Base-by-base conservation (phyloP, 805 yeast genomes). In the Candida ficus region DNA sequence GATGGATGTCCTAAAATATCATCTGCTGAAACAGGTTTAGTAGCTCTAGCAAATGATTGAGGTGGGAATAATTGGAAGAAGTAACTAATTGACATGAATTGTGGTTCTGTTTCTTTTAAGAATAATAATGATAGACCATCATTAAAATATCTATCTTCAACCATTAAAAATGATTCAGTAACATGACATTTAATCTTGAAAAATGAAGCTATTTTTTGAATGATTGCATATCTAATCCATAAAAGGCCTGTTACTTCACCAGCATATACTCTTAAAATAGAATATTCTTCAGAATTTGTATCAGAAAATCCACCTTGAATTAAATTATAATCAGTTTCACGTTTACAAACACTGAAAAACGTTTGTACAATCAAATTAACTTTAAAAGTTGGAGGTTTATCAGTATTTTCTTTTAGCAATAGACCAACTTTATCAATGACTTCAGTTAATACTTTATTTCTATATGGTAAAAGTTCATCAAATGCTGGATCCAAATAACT, bases 401-500 rank as follows among this genome's bases (percentile, higher is more conserved):
- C 30, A 7, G 33, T 9, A 18, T 31, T 35, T 4, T 32, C 37
- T 10, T 30, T 36, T 8, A 18, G 5, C 13, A 38, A 25, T 4
- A 8, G 1, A 7, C 29, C 29, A 8, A 49, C 35, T n/a, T 22
- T 31, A 9, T n/a, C 3, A 4, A 42, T 32, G 3, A 43, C 37
- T 5, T 33, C 26, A 1, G 42, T 31, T 1, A 49, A n/a, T 1
- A 41, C 35, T 3, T 14, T 19, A 1, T 39, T 32, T 34, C 59
- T 46, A 22, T 27, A 44, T 7, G 47, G 49, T 3, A 48, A 21
- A 10, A 55, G 26, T 7, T 34, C 25, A 37, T 53, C 55, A 33
- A 45, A 53, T 11, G 48, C 50, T 10, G 48, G 38, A 28, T 55
- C 59, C 5, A 52, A 22, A n/a, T 33, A 30, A 27, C 45, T 38